Conservation (phyloP, 305 asterid species). For the Fraxinus paxiana region DNA sequence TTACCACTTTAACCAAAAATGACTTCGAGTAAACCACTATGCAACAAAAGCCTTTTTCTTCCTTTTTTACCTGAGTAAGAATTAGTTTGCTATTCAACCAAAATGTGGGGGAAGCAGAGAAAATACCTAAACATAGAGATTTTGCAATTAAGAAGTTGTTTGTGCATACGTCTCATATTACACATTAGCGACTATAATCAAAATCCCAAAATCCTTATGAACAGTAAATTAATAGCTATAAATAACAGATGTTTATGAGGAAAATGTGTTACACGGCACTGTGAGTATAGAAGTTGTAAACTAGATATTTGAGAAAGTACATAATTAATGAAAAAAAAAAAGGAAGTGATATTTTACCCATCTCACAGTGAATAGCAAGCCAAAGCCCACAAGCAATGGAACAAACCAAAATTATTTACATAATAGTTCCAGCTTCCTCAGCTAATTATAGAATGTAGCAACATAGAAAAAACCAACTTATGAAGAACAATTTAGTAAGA, state of each 20-base stretch:
- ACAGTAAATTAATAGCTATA: background rate
- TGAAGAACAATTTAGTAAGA: slow-evolving; percentile 14
- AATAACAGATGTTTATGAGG: background rate
- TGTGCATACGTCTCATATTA: background rate
- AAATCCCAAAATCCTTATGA: background rate
- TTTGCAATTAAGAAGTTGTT: background rate
- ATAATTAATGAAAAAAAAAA: background rate
- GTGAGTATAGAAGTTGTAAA: background rate
- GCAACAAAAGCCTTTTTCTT: background rate
- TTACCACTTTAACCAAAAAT: background rate
- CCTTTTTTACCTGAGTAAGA: background rate
- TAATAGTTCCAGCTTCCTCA: background rate
- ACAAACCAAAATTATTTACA: background rate
- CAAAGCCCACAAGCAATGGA: background rate
- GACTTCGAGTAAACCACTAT: background rate
- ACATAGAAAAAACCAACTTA: background rate
- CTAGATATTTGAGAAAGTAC: background rate
- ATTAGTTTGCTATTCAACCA: background rate
- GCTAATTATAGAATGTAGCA: background rate
- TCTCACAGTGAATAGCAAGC: background rate
- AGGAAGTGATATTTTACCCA: background rate
- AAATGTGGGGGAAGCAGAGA: background rate
- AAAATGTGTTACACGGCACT: background rate
- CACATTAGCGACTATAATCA: background rate
- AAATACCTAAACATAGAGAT: background rate